Evolutionary conservation across 352 stramenopile genomes (phyloP), one percentile per base, ranked within the genome.

Genomic region (Phytopythium sindhum): DNA sequence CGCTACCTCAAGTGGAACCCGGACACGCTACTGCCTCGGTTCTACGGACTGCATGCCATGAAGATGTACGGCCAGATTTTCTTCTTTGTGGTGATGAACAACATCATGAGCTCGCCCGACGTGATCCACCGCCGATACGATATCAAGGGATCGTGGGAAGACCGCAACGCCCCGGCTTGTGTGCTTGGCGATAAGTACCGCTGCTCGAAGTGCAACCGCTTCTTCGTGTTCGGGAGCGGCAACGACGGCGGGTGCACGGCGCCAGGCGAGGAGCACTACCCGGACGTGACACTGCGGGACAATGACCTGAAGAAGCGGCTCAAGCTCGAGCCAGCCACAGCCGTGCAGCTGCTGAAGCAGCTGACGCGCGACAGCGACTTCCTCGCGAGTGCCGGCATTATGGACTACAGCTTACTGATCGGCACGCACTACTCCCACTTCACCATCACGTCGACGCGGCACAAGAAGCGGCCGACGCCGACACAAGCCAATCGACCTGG

Each of bases 51-150:
- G 37, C 91, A 98, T 57, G 81, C 84, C 2, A 95, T 98, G 76
- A 93, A 92, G 52, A 94, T 98, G 84, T 97, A 97, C 67, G 89
- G 89, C 9, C 81, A 96, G 56, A 89, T 86, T 42, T 95, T 95
- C 63, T 95, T 91, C 63, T 97, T 98, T 56, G 86, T 98, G 29
- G 91, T 98, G 28, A 98, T 98, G 91, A 84, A 75, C 52, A 98
- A 97, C 62, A 79, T 98, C 52, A 67, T 98, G 33, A 86, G 87
- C 74, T 93, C 86, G 15, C 75, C 72, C 0, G 81, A 95, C 62
- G 71, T 84, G 55, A 95, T 97, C 59, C 88, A 98, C 66, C 78
- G 80, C 2, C 77, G 86, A 31, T 98, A 97, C 58, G 91, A 98
- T 60, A 90, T 98, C 64, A 98, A 98, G 63, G 91, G 91, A 9